Evolutionary conservation across 352 stramenopile genomes (phyloP).

Genomic region (Phytopythium helicoides): DNA sequence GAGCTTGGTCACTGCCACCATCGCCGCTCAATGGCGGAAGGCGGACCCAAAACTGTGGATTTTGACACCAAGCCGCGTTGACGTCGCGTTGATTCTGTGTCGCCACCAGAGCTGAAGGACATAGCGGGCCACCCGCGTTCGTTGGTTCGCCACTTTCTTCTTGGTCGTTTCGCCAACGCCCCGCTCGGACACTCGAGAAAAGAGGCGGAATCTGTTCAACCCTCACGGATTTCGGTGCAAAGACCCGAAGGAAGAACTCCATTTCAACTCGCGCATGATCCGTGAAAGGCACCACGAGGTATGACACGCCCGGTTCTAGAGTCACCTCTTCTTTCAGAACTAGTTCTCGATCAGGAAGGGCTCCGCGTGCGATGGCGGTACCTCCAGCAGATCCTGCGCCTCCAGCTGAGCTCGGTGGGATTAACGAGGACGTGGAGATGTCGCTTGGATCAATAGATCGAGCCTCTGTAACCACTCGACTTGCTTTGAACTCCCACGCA

Average conservation of each 20-base stretch:
- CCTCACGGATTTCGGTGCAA: slow-evolving; percentile 63
- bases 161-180: slow-evolving; percentile 61
- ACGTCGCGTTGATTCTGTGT: no score
- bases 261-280: slow-evolving; percentile 82
- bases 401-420: no score
- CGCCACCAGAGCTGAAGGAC: no score
- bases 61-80: no score
- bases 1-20: no score
- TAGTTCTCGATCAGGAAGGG: slow-evolving; percentile 77
- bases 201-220: slow-evolving; percentile 75
- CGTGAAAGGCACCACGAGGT: slow-evolving; percentile 86
- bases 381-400: no score
- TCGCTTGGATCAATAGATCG: slow-evolving; percentile 48
- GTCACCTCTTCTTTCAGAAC: slow-evolving; percentile 59
- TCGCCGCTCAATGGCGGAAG: no score
- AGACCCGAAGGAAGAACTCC: slow-evolving; percentile 89
- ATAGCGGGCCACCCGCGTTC: slow-evolving; percentile 76
- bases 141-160: slow-evolving; percentile 45
- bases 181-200: slow-evolving; percentile 56
- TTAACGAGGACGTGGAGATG: slow-evolving; percentile 12
- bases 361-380: no score
- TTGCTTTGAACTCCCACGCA: slow-evolving; percentile 74
- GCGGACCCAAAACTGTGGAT: no score
- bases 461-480: slow-evolving; percentile 60
- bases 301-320: slow-evolving; percentile 66